Base-by-base conservation (phyloP, 176 grass and related monocot species). In the Phyllostachys edulis region DNA sequence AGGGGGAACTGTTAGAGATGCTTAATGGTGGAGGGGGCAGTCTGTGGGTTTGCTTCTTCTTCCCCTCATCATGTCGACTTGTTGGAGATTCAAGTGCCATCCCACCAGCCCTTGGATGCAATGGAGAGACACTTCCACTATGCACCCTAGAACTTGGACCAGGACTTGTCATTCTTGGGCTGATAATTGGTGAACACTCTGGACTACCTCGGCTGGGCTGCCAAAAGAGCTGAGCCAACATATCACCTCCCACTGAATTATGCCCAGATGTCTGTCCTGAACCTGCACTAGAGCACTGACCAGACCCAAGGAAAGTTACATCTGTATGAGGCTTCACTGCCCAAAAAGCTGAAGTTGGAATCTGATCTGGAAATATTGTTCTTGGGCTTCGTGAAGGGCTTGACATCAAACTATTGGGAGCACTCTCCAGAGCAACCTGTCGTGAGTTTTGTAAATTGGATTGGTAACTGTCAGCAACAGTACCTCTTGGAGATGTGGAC, bases 201-300 rank as follows among this genome's bases (percentile, higher is more conserved):
- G 96, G 93, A 80, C 91, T 97, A 57, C 89, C 89, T 71, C 94
- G 90, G 83, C 93, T 96, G 69, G 90, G 96, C 51, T 96, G 96
- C 96, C 91, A 99, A 71, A 99, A 90, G 80, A 94, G 71, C 47
- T 95, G 96, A 32, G 87, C 89, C 50, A 99, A 78, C 91, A 96
- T 99, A 80, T 99, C 96, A 65, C 89, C 96, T 83, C 96, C 96
- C 65, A 99, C 90, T 54, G 96, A 99, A 83, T 99, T 99, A 90
- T 99, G 96, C 26, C 96, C 93, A 72, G 96, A 99, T 11, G 93
- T 99, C 82, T 99, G 96, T 55, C 96, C 96, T 68, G 96, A 99
- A 73, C 93, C 96, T 80, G 96, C 91, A 89, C 96, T 99, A 38
- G 96, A 98, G 80, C 96, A 95, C 86, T 99, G 96, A 63, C 93